Evolutionary conservation across 2,329 filamentous ascomycete genomes (phyloP), one percentile per base, ranked within the genome.

Genomic region (Ophiostoma piceae): DNA sequence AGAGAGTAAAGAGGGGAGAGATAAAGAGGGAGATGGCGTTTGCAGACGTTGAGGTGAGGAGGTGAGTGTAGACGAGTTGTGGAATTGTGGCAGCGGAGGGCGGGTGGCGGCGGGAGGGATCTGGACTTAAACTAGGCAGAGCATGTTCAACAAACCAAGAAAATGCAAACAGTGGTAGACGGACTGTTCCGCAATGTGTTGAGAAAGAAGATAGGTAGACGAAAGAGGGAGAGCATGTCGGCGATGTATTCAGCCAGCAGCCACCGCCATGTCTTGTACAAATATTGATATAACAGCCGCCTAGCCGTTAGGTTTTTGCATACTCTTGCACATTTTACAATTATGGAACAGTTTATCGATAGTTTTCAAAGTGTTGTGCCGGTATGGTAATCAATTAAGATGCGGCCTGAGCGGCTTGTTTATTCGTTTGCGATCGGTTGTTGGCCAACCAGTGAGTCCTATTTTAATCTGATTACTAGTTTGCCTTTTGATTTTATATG

Each of bases 391-490:
- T 7, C 57, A 62, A 62, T 16, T 32, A 62, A 62, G 57, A 11
- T 62, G 57, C 32, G 57, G 57, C 57, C 57, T 32, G 57, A 62
- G 57, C 57, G 57, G 26, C 57, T 16, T 26, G 12, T 57, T n/a
- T 57, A 5, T n/a, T 26, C 12, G 22, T 9, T 26, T 7, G 9
- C 16, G 57, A 62, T 62, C 57, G 26, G 26, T 62, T 62, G 26
- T 32, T 32, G 14, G 14, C 57, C 57, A 32, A 62, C 57, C 22
- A 62, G 14, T 14, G 32, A 16, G 26, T 16, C 2, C 16, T 5
- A 26, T 57, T 22, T 11, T 1, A 26, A 57, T 6, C 2, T 14
- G 51, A 11, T 57, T n/a, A 16, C 19, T 16, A 19, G 16, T 47
- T 47, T 47, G 14, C 5, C 19, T n/a, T n/a, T 47, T 7, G 4